Conservation (phyloP, 1,284 basidiomycete genomes). For the Stygiomarasmius scandens region DNA sequence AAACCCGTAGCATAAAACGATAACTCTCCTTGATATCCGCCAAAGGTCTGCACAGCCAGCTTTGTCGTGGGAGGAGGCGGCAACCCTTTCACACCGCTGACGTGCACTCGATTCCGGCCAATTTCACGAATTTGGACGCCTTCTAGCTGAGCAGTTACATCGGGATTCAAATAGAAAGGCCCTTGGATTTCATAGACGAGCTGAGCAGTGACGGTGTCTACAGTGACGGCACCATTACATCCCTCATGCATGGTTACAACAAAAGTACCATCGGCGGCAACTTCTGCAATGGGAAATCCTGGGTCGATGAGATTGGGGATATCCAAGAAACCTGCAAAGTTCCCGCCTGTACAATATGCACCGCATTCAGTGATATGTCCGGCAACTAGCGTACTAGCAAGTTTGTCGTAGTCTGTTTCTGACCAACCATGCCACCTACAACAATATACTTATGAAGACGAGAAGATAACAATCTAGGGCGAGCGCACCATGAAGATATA, state of each 20-base stretch:
- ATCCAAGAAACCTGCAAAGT: neutral
- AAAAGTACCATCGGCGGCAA: slow-evolving; percentile 19
- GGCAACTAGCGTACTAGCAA: slow-evolving; percentile 23
- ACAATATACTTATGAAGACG: neutral
- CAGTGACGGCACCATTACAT: slow-evolving; percentile 21
- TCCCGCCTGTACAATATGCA: neutral
- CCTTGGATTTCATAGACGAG: slow-evolving; percentile 28
- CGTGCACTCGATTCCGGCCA: slow-evolving; percentile 19
- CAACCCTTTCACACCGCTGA: slow-evolving; percentile 17
- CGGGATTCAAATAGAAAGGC: slow-evolving; percentile 25
- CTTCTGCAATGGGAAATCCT: slow-evolving; percentile 25
- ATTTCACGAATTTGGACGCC: slow-evolving; percentile 15
- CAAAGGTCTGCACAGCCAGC: slow-evolving; percentile 21
- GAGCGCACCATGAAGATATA: slow-evolving; percentile 20
- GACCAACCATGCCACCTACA: slow-evolving; percentile 25
- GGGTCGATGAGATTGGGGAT: slow-evolving; percentile 16
- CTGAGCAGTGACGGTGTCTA: slow-evolving; percentile 24
- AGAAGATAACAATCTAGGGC: neutral
- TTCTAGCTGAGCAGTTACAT: slow-evolving; percentile 17
- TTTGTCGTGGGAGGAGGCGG: slow-evolving; percentile 26
- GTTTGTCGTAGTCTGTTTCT: slow-evolving; percentile 21
- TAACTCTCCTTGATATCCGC: slow-evolving; percentile 24
- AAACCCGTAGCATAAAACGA: slow-evolving; percentile 22
- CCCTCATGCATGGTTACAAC: slow-evolving; percentile 24
- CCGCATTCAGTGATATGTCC: slow-evolving; percentile 28